phyloP scores from a whole-genome alignment of 306 rosid genomes.

The Cyamopsis tetragonoloba region DNA sequence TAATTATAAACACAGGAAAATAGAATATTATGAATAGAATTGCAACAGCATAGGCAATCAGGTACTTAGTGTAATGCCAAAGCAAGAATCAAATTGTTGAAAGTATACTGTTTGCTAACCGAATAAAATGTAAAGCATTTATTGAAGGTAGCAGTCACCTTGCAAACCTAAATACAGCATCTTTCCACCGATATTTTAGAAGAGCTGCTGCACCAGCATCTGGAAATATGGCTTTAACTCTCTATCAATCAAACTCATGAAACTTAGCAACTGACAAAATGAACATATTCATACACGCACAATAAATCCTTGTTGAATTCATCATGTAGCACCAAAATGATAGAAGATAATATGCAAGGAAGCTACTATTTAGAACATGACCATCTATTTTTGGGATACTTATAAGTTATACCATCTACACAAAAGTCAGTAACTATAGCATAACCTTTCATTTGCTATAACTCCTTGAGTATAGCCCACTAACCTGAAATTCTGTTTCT shows the following conservation, averaged over 20 bases:
- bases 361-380: conserved; percentile 12
- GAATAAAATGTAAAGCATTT: background rate
- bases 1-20: background rate
- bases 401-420: background rate
- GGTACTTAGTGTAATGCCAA: conserved; percentile 14
- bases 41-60: conserved; percentile 16
- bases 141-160: conserved; percentile 48
- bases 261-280: conserved; percentile 24
- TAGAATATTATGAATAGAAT: background rate
- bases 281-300: background rate
- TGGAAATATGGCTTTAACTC: conserved; percentile 88
- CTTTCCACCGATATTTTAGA: conserved; percentile 79
- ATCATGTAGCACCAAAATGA: conserved; percentile 15
- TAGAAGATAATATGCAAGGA: background rate
- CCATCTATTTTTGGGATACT: conserved; percentile 8
- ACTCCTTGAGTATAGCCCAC: conserved; percentile 25
- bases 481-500: conserved; percentile 66
- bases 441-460: conserved; percentile 10
- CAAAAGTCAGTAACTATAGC: conserved; percentile 13
- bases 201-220: conserved; percentile 99
- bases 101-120: conserved; percentile 4
- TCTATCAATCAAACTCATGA: conserved; percentile 50
- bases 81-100: conserved; percentile 4
- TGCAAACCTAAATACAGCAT: conserved; percentile 75
- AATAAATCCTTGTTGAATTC: background rate